These are phyloP conservation scores for Megacollybia marginata DNA, from an alignment of 768 basidiomycete species.

Conservation along the genomic window DNA sequence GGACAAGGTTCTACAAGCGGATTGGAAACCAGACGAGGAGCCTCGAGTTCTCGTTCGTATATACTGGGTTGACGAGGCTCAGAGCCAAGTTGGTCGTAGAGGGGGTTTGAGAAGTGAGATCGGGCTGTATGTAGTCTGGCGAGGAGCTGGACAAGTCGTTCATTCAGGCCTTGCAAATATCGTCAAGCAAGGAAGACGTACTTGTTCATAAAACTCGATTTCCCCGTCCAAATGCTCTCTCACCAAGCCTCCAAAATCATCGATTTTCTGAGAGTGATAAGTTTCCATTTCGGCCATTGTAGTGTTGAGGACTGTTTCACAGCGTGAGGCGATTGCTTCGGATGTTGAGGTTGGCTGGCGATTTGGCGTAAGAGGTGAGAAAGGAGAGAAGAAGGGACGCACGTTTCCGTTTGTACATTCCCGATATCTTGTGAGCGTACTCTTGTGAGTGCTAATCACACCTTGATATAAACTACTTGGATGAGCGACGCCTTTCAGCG, in stretches of 20 bases:
- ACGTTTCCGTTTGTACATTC: slow-evolving; percentile 37
- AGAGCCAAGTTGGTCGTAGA: slow-evolving; percentile 37
- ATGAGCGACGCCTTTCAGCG: slow-evolving; percentile 69
- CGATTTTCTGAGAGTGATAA: slow-evolving; percentile 66
- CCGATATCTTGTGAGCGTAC: slow-evolving; percentile 59
- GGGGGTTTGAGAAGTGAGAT: slow-evolving; percentile 38
- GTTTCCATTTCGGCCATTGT: slow-evolving; percentile 86
- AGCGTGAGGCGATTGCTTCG: slow-evolving; percentile 63
- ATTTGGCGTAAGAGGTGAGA: not conserved
- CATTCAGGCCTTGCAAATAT: not conserved
- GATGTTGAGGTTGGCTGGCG: slow-evolving; percentile 32
- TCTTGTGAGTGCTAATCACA: slow-evolving; percentile 67
- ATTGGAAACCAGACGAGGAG: slow-evolving; percentile 35
- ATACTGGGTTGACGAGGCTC: slow-evolving; percentile 60
- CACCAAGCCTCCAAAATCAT: slow-evolving; percentile 55
- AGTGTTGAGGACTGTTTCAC: slow-evolving; percentile 82
- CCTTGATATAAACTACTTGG: slow-evolving; percentile 70
- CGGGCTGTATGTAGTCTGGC: slow-evolving; percentile 52
- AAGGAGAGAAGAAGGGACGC: slow-evolving; percentile 8
- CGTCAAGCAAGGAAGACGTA: slow-evolving; percentile 11
- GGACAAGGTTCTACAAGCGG: slow-evolving; percentile 71
- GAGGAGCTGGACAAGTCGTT: slow-evolving; percentile 37
- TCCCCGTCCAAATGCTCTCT: slow-evolving; percentile 73
- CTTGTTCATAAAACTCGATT: slow-evolving; percentile 71
- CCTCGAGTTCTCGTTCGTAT: slow-evolving; percentile 67